Conservation (phyloP, 768 basidiomycete genomes). For the Auricularia cornea region DNA sequence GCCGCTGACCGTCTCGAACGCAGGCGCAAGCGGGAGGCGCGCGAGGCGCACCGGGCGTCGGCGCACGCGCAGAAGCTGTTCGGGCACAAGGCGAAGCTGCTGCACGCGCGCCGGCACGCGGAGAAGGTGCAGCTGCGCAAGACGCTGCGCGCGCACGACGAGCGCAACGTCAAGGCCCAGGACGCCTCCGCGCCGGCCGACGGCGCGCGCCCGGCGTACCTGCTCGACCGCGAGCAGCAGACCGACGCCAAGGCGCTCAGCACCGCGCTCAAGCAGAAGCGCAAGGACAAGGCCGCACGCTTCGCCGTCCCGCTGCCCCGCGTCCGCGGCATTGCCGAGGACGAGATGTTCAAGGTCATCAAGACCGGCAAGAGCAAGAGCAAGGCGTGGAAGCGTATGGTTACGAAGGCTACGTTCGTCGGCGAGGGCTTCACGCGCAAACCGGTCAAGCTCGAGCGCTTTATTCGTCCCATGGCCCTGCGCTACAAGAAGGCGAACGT, state of each 20-base stretch:
- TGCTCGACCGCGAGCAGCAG: constrained; percentile 96
- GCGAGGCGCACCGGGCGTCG: constrained; percentile 69
- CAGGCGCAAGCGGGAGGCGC: constrained; percentile 78
- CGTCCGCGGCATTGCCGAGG: constrained; percentile 96
- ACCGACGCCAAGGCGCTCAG: constrained; percentile 96
- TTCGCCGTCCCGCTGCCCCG: constrained; percentile 95
- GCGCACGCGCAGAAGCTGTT: constrained; percentile 87
- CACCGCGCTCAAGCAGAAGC: constrained; percentile 93
- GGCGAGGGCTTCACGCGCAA: constrained; percentile 97
- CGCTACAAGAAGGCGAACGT: constrained; percentile 98
- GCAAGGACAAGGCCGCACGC: constrained; percentile 98
- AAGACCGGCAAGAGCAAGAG: constrained; percentile 94
- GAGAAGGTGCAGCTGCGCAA: constrained; percentile 99
- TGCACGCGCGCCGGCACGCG: constrained; percentile 91
- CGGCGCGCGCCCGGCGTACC: constrained; percentile 88
- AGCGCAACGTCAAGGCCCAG: constrained; percentile 93
- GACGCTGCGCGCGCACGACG: constrained; percentile 99
- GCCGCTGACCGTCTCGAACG: not conserved
- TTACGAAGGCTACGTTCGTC: constrained; percentile 98
- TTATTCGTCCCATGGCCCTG: constrained; percentile 94
- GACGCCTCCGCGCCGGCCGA: constrained; percentile 74
- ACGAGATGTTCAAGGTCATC: constrained; percentile 99
- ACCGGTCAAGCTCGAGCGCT: constrained; percentile 98
- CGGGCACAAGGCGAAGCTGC: constrained; percentile 95
- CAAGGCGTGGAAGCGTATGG: constrained; percentile 99